phyloP scores from a whole-genome alignment of 2,329 filamentous ascomycete genomes.

The Colletotrichum sp. region DNA sequence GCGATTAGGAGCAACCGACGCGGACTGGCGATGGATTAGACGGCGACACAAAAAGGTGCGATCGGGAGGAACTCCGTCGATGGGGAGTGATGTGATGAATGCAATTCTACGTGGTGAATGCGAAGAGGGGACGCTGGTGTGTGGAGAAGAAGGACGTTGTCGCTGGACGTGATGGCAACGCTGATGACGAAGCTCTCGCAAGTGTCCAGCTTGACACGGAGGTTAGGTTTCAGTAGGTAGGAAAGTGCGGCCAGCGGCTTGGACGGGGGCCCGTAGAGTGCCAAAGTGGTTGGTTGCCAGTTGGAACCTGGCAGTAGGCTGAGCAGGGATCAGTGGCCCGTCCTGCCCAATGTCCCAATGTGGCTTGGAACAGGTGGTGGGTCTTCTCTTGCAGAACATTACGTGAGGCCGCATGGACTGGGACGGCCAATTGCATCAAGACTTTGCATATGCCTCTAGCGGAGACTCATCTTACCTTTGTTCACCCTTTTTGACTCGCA shows the following conservation, averaged over 20 bases:
- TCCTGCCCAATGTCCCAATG: not conserved
- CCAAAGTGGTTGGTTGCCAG: conserved; percentile 13
- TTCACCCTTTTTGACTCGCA: not conserved
- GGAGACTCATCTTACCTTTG: not conserved
- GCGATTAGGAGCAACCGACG: not conserved
- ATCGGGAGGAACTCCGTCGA: conserved; percentile 8
- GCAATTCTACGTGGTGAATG: not conserved
- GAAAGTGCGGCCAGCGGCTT: conserved; percentile 21
- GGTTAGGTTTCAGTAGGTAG: conserved; percentile 21
- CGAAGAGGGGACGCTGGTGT: not conserved
- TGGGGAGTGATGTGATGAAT: not conserved
- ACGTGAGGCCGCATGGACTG: conserved; percentile 13
- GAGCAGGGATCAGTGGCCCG: conserved; percentile 7
- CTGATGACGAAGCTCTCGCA: conserved; percentile 25
- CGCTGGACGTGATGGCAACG: conserved; percentile 8
- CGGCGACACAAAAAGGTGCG: not conserved
- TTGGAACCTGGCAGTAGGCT: conserved; percentile 19
- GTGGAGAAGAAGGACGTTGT: not conserved
- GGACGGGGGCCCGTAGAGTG: conserved; percentile 4
- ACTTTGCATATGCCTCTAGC: conserved; percentile 12
- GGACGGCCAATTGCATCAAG: conserved; percentile 12
- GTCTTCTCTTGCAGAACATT: conserved; percentile 14
- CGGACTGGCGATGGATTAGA: not conserved
- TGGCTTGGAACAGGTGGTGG: conserved; percentile 9
- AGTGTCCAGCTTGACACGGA: conserved; percentile 24